These are phyloP conservation scores for Monosporascus sp. DNA, from an alignment of 2,329 filamentous ascomycete species.

Conservation along the genomic window DNA sequence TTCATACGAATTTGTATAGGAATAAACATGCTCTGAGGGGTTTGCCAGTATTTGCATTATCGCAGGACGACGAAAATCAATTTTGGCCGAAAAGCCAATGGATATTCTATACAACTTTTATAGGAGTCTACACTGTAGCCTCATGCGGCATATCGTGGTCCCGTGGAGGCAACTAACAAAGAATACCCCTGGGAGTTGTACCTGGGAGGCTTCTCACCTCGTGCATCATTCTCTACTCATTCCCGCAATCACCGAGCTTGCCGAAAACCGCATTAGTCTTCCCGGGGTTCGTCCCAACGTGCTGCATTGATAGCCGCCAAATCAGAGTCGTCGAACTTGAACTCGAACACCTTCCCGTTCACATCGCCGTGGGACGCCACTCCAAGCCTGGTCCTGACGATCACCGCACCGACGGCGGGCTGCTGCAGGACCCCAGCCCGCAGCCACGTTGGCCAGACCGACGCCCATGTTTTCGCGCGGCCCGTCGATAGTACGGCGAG, in stretches of 20 bases:
- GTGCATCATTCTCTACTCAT: conserved; percentile 27
- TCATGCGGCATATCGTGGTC: too few relatives aligned
- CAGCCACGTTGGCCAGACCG: conserved; percentile 26
- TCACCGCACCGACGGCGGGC: conserved; percentile 28
- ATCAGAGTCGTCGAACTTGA: conserved; percentile 19
- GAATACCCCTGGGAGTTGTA: background rate
- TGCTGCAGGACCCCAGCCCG: conserved; percentile 31
- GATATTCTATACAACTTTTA: too few relatives aligned
- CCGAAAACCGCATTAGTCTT: conserved; percentile 16
- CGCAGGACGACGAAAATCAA: too few relatives aligned
- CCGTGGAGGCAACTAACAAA: background rate
- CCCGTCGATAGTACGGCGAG: conserved; percentile 16
- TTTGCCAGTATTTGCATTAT: too few relatives aligned
- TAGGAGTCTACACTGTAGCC: too few relatives aligned
- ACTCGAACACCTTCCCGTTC: conserved; percentile 23
- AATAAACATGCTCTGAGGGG: too few relatives aligned
- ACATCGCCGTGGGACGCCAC: conserved; percentile 22
- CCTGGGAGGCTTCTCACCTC: background rate
- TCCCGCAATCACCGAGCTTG: conserved; percentile 28
- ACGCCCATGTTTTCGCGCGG: conserved; percentile 22
- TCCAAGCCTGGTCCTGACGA: conserved; percentile 28
- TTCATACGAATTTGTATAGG: too few relatives aligned
- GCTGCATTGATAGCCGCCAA: conserved; percentile 16
- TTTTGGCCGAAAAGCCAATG: too few relatives aligned
- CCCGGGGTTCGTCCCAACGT: conserved; percentile 13